Evolutionary conservation across 306 rosid species (phyloP), one percentile per base, ranked within the genome.

Genomic region (Erythrophleum fordii): DNA sequence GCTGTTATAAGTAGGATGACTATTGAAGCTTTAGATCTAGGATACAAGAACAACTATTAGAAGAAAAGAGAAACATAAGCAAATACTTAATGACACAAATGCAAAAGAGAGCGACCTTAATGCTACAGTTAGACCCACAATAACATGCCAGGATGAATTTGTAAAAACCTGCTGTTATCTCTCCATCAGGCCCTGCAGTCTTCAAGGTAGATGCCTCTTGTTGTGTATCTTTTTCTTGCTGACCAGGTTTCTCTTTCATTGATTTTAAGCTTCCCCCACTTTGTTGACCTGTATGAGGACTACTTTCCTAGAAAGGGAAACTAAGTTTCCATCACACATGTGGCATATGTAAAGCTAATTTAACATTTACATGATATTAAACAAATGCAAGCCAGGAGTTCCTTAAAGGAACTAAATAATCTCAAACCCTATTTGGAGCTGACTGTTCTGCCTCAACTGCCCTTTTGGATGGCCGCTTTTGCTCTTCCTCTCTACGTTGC

Each of bases 401-500:
- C 76, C 45, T 81, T 22, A 16, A 70, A 75, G 76, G 42, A 29
- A 31, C 22, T 61, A 79, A 73, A 83, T 69, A 28, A 45, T 75
- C 53, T 42, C 86, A 6, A 42, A 88, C 91, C 86, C 86, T 83
- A 83, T 85, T 88, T 51, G 83, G 70, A 70, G 71, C 76, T 11
- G 91, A 81, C 64, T 83, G 89, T 73, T 88, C 87, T 52, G 87
- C 89, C 72, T 85, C 87, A 22, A n/a, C 44, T 70, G 74, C 53
- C 77, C 76, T 88, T 62, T 83, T 88, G 59, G 87, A 81, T 18
- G 91, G 80, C 34, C 87, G 80, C 86, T 88, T 88, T 52, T 64
- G 79, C 83, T 88, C 91, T 42, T 88, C 91, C 77, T 88, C 91
- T 16, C 86, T 83, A 37, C 87, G 89, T 70, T 88, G 91, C 83